These are phyloP conservation scores for Bisporella sp. DNA, from an alignment of 2,329 filamentous ascomycete species.

Conservation along the genomic window DNA sequence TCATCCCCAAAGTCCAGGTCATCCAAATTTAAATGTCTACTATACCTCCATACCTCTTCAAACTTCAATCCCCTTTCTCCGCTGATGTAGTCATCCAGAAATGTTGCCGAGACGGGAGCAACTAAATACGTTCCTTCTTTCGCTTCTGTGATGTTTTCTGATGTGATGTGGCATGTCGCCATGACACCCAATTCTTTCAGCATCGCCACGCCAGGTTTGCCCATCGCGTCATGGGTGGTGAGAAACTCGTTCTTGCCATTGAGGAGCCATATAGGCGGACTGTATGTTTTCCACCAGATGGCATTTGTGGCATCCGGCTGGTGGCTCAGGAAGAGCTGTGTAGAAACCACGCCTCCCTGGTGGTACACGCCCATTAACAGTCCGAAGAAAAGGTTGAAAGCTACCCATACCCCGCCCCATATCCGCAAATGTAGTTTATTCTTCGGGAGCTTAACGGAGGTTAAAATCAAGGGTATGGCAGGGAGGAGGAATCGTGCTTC, in stretches of 20 bases:
- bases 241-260: constrained; percentile 68
- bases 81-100: constrained; percentile 55
- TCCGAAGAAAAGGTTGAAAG: constrained; percentile 63
- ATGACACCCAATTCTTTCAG: constrained; percentile 50
- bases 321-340: constrained; percentile 66
- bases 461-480: constrained; percentile 68
- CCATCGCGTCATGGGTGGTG: constrained; percentile 68
- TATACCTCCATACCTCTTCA: constrained; percentile 62
- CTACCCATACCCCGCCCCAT: constrained; percentile 58
- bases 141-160: constrained; percentile 49
- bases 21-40: constrained; percentile 66
- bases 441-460: constrained; percentile 61
- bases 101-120: constrained; percentile 64
- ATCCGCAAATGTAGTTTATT: constrained; percentile 39
- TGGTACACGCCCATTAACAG: constrained; percentile 75
- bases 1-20: constrained; percentile 75
- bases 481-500: constrained; percentile 74
- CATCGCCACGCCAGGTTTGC: constrained; percentile 54
- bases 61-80: constrained; percentile 45
- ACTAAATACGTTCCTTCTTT: constrained; percentile 63
- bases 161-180: constrained; percentile 55
- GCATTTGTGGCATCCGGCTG: constrained; percentile 60
- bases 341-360: constrained; percentile 71
- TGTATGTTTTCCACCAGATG: constrained; percentile 80
- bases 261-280: constrained; percentile 72